A percentile compares a stretch with the other conserved stretches of the same genome.
Evolutionary conservation across 1,284 basidiomycete species (phyloP).

Genomic region (Mycena sp.): DNA sequence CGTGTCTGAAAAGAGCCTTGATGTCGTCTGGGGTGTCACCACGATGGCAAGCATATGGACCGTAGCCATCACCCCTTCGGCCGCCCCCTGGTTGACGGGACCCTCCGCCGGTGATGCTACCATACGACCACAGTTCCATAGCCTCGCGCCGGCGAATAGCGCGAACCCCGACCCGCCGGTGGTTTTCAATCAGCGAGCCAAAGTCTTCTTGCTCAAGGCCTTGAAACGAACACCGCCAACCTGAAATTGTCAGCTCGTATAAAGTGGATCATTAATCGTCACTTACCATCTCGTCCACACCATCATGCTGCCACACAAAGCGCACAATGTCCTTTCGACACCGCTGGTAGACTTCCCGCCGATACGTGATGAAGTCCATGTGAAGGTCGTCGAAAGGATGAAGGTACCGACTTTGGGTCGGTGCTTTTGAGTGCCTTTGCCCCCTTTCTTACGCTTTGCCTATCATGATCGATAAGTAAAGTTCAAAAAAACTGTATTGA

Average conservation of each 20-base stretch:
- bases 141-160: neutral
- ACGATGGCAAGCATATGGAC: neutral
- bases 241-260: too few relatives aligned
- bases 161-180: neutral
- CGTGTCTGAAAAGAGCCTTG: neutral
- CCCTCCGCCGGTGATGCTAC: neutral
- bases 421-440: too few relatives aligned
- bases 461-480: too few relatives aligned
- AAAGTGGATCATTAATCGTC: neutral
- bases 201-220: neutral
- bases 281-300: neutral
- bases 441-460: neutral
- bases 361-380: neutral
- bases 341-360: neutral
- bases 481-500: too few relatives aligned
- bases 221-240: slow-evolving; percentile 1
- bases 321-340: neutral
- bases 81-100: neutral
- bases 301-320: neutral
- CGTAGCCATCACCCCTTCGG: neutral
- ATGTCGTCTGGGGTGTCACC: too few relatives aligned
- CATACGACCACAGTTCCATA: neutral
- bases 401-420: too few relatives aligned
- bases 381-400: neutral
- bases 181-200: neutral